Base-by-base conservation (phyloP, 1,139 yeast species). In the Meyerozyma sp. region DNA sequence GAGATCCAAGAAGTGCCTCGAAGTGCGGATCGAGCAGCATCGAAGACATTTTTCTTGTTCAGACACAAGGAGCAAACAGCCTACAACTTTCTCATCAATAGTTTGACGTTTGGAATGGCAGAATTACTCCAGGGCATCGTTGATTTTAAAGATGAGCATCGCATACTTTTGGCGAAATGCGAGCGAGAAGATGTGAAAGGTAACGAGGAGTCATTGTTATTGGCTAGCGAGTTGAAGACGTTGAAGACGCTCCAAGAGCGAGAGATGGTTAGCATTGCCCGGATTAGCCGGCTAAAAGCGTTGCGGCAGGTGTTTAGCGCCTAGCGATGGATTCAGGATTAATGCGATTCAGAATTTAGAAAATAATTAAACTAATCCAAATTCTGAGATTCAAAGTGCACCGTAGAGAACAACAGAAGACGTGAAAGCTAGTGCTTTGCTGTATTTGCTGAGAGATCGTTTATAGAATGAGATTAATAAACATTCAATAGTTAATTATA, bases 1-100 rank as follows among this genome's bases (percentile, higher is more conserved):
- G 90, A 84, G 59, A 75, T 84, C 39, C 98, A 93, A 62, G 98
- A 94, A 66, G 86, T 93, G 28, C 98, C 98, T 8, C 78, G 94
- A 57, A 84, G 95, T 30, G 84, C 83, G 28, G 98, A 91, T 61
- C 75, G 98, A 50, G 93, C 96, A 2, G 96, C 98, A 0, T 82
- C 89, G 36, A 81, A 95, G 53, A 84, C 97, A 1, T 84, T 85
- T 39, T 93, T 81, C 58, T 74, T 93, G 40, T 93, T 89, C 74
- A 78, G 89, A 59, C 86, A 83, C 53, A 81, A 80, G 43, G 81
- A 82, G 46, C 77, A 77, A 45, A 56, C 82, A 30, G 75, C 85
- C 51, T 81, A 80, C 70, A 79, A 82, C 46, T 65, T 58, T 46
- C 55, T 72, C 40, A 51, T 56, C 21, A 62, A 65, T 42, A 58